These are phyloP conservation scores for Cyclostephanos tholiformis DNA, from an alignment of 108 stramenopile genomes.

Conservation along the genomic window DNA sequence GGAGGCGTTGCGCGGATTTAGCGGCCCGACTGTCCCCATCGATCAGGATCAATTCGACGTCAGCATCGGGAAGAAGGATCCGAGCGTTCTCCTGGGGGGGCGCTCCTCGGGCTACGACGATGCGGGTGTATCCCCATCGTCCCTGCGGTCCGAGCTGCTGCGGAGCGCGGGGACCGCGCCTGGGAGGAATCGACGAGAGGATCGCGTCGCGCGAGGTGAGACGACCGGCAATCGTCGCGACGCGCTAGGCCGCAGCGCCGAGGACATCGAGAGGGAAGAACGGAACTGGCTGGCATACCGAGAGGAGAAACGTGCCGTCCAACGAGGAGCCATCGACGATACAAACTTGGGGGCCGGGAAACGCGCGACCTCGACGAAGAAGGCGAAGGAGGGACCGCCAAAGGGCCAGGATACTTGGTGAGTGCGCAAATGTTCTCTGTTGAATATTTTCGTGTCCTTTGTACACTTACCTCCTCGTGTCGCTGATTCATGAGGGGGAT, in stretches of 20 bases:
- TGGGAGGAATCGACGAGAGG: conserved; percentile 69
- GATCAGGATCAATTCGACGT: conserved; percentile 63
- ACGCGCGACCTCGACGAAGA: conserved; percentile 18
- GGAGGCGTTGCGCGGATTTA: conserved; percentile 69
- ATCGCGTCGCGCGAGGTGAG: conserved; percentile 62
- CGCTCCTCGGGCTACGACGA: too few relatives aligned
- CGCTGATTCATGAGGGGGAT: conserved; percentile 30
- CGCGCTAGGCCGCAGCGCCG: conserved; percentile 52
- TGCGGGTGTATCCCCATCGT: background rate
- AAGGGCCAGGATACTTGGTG: conserved; percentile 38
- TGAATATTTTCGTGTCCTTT: too few relatives aligned
- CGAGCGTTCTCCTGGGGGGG: conserved; percentile 4
- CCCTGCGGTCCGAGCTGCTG: conserved; percentile 40
- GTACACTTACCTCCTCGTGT: background rate
- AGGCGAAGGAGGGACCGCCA: conserved; percentile 28
- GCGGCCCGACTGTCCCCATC: conserved; percentile 69
- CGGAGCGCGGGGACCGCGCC: conserved; percentile 43
- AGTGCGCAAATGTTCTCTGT: conserved; percentile 1
- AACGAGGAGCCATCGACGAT: conserved; percentile 32
- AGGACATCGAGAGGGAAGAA: conserved; percentile 57
- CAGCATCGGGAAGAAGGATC: conserved; percentile 48
- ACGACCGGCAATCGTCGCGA: conserved; percentile 38
- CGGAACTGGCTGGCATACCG: conserved; percentile 78
- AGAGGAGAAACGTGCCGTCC: conserved; percentile 60
- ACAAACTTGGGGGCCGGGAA: conserved; percentile 11